phyloP scores from a whole-genome alignment of 495 filamentous ascomycete genomes.

The Penicillium soppii region DNA sequence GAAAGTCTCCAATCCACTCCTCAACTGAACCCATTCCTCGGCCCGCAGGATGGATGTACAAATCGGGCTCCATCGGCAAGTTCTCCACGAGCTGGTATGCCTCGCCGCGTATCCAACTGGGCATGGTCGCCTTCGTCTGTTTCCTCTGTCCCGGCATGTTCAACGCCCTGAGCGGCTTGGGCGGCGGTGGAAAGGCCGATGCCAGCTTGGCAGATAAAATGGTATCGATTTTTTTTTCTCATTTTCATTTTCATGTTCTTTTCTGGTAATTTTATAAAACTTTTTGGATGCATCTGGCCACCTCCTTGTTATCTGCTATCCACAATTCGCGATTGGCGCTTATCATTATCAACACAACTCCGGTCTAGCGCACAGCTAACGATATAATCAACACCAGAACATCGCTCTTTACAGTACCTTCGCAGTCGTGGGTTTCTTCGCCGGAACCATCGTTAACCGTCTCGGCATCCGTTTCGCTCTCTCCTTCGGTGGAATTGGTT shows the following conservation, averaged over 20 bases:
- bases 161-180: conserved; percentile 62
- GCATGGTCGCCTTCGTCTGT: conserved; percentile 61
- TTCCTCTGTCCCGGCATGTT: conserved; percentile 85
- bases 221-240: conserved; percentile 21
- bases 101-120: conserved; percentile 59
- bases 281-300: too few species aligned
- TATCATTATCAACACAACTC: too few species aligned
- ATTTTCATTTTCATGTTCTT: conserved; percentile 4
- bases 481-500: conserved; percentile 46
- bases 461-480: conserved; percentile 43
- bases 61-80: conserved; percentile 45
- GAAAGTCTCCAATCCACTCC: conserved; percentile 11
- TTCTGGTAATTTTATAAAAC: too few species aligned
- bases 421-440: conserved; percentile 53
- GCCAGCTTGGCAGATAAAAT: conserved; percentile 38
- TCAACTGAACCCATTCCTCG: conserved; percentile 9
- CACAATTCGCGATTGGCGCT: too few species aligned
- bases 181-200: conserved; percentile 51
- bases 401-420: conserved; percentile 65
- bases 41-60: conserved; percentile 50
- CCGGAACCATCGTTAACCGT: conserved; percentile 49
- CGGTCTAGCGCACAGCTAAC: too few species aligned
- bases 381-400: conserved; percentile 18
- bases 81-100: conserved; percentile 64
- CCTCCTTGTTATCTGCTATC: background rate